phyloP scores from a whole-genome alignment of 305 asterid species.

The Andrographis paniculata region DNA sequence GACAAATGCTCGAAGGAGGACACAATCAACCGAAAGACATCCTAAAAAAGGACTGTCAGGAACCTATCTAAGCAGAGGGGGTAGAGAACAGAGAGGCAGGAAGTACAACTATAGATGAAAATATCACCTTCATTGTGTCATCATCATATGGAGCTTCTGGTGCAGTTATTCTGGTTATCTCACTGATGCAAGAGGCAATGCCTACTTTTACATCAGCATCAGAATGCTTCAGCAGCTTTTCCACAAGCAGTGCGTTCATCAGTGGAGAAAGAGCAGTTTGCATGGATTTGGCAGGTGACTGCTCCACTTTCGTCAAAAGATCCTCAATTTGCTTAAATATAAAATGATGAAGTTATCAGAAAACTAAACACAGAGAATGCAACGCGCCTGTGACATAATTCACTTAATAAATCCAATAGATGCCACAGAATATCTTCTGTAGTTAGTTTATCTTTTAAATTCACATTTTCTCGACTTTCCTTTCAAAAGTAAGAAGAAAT shows the following conservation, averaged over 20 bases:
- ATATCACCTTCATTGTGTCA: conserved; percentile 70
- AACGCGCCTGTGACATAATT: not conserved
- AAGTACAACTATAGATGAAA: not conserved
- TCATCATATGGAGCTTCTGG: too few species aligned
- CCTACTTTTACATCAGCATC: conserved; percentile 76
- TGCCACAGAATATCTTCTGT: too few species aligned
- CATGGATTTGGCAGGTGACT: conserved; percentile 75
- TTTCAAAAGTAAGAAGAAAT: too few species aligned
- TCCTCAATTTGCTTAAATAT: conserved; percentile 52
- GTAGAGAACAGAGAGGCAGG: not conserved
- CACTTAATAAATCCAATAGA: too few species aligned
- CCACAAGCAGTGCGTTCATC: conserved; percentile 46
- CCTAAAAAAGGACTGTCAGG: conserved; percentile 47
- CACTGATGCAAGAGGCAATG: conserved; percentile 89
- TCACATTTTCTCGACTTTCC: too few species aligned
- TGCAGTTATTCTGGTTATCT: conserved; percentile 87
- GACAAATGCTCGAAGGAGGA: conserved; percentile 69
- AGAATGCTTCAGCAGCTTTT: conserved; percentile 59
- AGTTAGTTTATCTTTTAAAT: too few species aligned
- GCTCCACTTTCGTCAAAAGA: conserved; percentile 73
- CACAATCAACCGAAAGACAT: conserved; percentile 74
- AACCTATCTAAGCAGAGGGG: not conserved
- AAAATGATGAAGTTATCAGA: not conserved
- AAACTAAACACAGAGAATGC: not conserved
- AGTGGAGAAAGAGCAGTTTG: conserved; percentile 58